Base-by-base conservation (phyloP, 352 stramenopile species). In the Globisporangium echinulatum region DNA sequence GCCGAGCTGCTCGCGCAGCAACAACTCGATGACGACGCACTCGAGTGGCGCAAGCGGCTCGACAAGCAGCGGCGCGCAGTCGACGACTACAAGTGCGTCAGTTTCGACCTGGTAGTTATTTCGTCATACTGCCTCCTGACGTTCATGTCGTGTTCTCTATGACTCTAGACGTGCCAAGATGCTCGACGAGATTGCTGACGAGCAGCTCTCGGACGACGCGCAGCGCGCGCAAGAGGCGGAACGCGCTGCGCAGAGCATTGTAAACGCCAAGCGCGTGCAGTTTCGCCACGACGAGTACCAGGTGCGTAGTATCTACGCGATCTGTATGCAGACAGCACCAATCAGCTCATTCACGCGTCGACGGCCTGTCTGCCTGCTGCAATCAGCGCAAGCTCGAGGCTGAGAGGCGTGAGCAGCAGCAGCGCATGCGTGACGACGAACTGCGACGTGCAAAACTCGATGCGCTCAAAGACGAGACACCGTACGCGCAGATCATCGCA, bases 181-280 rank as follows among this genome's bases (percentile, higher is more conserved):
- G 5, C 57, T 90, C 4, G 68, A 71, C 2, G 62, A 63, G 58
- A 66, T 92, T n/a, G 77, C 69, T 1, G 51, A 72, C 7, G 79
- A 87, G 42, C 63, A 74, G 13, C 37, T 70, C 1, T 63, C 49
- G 3, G 54, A 77, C 4, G 71, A 83, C 39, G 67, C 82, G 62
- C 49, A 73, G 39, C 60, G 64, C 25, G 58, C 59, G 11, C 58
- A 68, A 13, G 76, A 80, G 33, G 52, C 71, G 7, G 72, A 87
- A 38, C 68, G 56, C 37, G 64, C 43, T 4, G 49, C 70, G 15
- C 71, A 75, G 49, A 75, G 69, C 25, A 42, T 71, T 3, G 49
- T 82, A 10, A 90, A 92, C 58, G 77, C 70, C n/a, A 77, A 88
- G 56, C 75, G 82, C 11, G 82, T 90, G 13, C 65, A 81, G 52